These are phyloP conservation scores for Stromatinia cepivora DNA, from an alignment of 2,329 filamentous ascomycete species.

Conservation along the genomic window DNA sequence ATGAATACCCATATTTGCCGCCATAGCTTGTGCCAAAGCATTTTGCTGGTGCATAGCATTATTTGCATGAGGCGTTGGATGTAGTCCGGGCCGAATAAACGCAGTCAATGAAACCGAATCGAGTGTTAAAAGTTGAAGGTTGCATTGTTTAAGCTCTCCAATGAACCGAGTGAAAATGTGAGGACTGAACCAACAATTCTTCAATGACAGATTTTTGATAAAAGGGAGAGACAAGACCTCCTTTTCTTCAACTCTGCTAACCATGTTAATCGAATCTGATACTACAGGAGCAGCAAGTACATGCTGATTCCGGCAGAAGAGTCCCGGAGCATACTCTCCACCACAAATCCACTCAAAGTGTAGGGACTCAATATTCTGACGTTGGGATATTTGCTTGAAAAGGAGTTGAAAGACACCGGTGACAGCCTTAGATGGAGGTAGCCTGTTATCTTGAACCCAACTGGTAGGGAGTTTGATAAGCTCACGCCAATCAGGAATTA, in stretches of 20 bases:
- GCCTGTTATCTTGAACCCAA: constrained; percentile 49
- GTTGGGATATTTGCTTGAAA: constrained; percentile 49
- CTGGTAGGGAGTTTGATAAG: constrained; percentile 54
- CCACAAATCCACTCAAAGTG: constrained; percentile 67
- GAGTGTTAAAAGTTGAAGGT: constrained; percentile 56
- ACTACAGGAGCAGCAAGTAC: constrained; percentile 61
- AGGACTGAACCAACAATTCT: constrained; percentile 69
- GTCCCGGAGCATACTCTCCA: constrained; percentile 64
- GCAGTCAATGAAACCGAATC: constrained; percentile 66
- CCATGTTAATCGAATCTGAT: constrained; percentile 40
- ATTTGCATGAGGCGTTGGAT: constrained; percentile 27
- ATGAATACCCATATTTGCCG: neutral
- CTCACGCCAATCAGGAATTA: constrained; percentile 67
- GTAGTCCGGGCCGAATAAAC: constrained; percentile 39
- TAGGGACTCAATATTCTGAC: constrained; percentile 55
- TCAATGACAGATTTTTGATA: constrained; percentile 59
- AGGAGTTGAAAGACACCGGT: constrained; percentile 55
- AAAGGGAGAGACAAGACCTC: constrained; percentile 54
- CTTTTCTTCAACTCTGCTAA: constrained; percentile 33
- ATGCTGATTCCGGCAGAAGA: constrained; percentile 60
- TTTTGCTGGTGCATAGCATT: constrained; percentile 20
- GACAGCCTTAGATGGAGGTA: constrained; percentile 55
- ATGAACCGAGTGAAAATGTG: constrained; percentile 55
- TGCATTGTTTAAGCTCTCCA: constrained; percentile 47
- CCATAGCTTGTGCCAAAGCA: constrained; percentile 18